These are phyloP conservation scores for Sindora glabra DNA, from an alignment of 306 rosid genomes.

Conservation along the genomic window DNA sequence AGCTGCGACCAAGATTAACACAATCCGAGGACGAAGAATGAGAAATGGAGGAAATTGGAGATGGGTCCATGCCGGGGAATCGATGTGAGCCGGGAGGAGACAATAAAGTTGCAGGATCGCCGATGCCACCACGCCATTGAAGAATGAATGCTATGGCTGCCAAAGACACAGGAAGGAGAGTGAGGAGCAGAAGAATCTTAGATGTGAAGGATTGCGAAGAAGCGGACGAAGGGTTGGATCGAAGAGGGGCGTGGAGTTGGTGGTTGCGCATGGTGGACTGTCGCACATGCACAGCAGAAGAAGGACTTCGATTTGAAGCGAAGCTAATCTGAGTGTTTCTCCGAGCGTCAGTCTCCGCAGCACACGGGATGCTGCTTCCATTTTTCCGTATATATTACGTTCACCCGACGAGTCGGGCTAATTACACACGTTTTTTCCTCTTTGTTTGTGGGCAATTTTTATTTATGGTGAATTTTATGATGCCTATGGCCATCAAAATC, in stretches of 20 bases:
- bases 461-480: too few species aligned
- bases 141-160: constrained; percentile 84
- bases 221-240: constrained; percentile 30
- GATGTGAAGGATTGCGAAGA: constrained; percentile 49
- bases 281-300: not conserved
- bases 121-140: constrained; percentile 97
- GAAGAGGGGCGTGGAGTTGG: constrained; percentile 53
- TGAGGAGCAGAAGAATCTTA: constrained; percentile 72
- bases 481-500: too few species aligned
- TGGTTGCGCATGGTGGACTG: constrained; percentile 34
- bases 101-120: constrained; percentile 71
- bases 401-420: too few species aligned
- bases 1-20: constrained; percentile 56
- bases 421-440: too few species aligned
- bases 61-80: constrained; percentile 90
- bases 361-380: too few species aligned
- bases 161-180: constrained; percentile 78
- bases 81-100: constrained; percentile 68
- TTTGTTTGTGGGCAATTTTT: too few species aligned
- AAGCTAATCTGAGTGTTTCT: too few species aligned
- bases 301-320: not conserved
- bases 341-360: too few species aligned
- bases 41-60: constrained; percentile 56
- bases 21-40: constrained; percentile 54
- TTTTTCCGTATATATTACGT: too few species aligned